Percentiles rank a stretch among this genome's conserved stretches.
These are phyloP conservation scores for Ophiocordyceps camponoti-saundersi DNA, from an alignment of 2,329 filamentous ascomycete species.

Conservation along the genomic window DNA sequence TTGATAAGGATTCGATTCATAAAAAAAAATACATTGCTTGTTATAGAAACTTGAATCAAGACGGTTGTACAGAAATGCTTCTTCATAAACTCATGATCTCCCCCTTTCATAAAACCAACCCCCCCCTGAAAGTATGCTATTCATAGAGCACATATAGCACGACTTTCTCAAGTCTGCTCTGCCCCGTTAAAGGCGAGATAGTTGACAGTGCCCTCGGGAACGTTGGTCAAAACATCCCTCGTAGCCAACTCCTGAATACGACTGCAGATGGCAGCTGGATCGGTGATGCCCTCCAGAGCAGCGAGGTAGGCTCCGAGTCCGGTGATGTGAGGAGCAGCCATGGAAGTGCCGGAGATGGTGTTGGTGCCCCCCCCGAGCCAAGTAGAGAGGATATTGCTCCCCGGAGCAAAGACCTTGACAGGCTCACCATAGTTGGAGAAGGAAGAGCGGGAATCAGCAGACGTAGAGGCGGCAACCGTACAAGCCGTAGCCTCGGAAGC, in stretches of 20 bases:
- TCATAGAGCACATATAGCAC: too few species aligned
- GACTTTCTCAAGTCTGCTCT: not conserved
- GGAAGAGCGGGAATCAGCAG: slow-evolving; percentile 15
- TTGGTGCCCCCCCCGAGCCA: slow-evolving; percentile 21
- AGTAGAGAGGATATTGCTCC: slow-evolving; percentile 22
- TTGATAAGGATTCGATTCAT: too few species aligned
- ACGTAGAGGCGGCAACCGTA: slow-evolving; percentile 6
- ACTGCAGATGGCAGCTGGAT: slow-evolving; percentile 12
- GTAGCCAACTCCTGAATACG: slow-evolving; percentile 13
- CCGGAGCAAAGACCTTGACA: slow-evolving; percentile 30
- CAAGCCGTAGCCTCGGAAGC: slow-evolving; percentile 7
- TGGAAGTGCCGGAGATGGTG: slow-evolving; percentile 19
- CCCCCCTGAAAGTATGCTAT: too few species aligned
- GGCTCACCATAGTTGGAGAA: slow-evolving; percentile 26
- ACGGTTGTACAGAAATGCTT: too few species aligned
- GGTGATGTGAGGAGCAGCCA: slow-evolving; percentile 7
- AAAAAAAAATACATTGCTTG: too few species aligned
- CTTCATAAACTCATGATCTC: too few species aligned
- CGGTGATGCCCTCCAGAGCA: slow-evolving; percentile 13
- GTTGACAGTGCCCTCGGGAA: slow-evolving; percentile 20
- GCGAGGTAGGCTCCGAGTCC: slow-evolving; percentile 10
- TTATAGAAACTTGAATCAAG: too few species aligned
- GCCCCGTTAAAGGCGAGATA: slow-evolving; percentile 26
- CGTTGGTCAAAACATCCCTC: slow-evolving; percentile 15
- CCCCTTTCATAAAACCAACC: too few species aligned